phyloP scores from a whole-genome alignment of 352 stramenopile species.

The Halophytophthora polymorphica region DNA sequence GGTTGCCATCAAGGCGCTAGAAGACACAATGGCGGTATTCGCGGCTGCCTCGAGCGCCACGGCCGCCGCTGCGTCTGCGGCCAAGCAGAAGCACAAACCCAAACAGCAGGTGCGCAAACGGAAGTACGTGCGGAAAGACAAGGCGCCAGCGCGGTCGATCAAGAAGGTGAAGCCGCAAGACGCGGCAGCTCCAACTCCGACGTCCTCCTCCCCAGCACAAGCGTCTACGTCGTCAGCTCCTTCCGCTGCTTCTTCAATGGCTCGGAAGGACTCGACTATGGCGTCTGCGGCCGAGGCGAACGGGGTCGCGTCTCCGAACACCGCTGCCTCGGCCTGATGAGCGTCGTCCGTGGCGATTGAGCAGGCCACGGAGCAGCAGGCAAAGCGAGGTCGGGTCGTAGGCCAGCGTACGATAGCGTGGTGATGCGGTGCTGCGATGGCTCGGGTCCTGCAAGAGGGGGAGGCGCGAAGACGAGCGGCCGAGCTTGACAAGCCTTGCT shows the following conservation, averaged over 20 bases:
- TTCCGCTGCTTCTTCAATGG: constrained; percentile 1
- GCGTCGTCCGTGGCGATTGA: background rate
- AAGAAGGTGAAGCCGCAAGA: constrained; percentile 53
- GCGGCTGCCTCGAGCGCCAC: constrained; percentile 17
- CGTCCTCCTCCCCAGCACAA: background rate
- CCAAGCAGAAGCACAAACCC: constrained; percentile 4
- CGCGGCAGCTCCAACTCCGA: background rate
- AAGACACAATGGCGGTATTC: constrained; percentile 37
- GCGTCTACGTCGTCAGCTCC: constrained; percentile 4
- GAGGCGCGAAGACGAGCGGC: no score
- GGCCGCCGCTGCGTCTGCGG: constrained; percentile 1
- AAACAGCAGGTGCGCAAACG: constrained; percentile 62
- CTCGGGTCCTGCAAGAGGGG: no score
- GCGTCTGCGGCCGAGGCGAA: constrained; percentile 1
- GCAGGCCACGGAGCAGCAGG: no score
- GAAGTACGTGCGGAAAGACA: constrained; percentile 71
- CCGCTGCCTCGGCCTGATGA: constrained; percentile 14
- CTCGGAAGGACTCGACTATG: background rate
- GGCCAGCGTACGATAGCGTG: background rate
- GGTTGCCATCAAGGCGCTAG: constrained; percentile 28
- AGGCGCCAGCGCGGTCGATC: constrained; percentile 19
- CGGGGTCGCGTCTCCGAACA: constrained; percentile 1
- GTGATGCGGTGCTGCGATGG: background rate
- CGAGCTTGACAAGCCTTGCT: no score
- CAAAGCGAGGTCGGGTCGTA: no score